Evolutionary conservation across 352 stramenopile species (phyloP).

Genomic region (Pythium sp.): DNA sequence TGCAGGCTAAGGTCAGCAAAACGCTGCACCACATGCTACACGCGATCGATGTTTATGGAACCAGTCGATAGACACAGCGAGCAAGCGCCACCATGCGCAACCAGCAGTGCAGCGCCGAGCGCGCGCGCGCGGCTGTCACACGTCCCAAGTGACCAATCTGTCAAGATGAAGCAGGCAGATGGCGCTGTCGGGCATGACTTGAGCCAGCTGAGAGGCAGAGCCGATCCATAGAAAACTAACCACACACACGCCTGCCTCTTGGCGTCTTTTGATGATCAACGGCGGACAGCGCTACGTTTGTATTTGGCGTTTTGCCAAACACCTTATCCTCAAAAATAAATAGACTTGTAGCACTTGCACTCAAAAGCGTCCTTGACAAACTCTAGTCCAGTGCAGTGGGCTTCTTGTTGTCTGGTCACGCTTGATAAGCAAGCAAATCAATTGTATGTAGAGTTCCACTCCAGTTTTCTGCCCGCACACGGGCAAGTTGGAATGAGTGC

Average conservation of each 20-base stretch:
- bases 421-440: neutral
- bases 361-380: neutral
- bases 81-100: too few species aligned
- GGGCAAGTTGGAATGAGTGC: neutral
- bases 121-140: neutral
- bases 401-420: neutral
- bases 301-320: neutral
- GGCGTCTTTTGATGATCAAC: neutral
- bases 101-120: too few species aligned
- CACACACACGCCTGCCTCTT: neutral
- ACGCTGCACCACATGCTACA: neutral
- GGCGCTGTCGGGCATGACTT: neutral
- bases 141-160: neutral
- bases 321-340: neutral
- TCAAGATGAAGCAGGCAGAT: constrained; percentile 1
- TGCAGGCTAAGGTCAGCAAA: neutral
- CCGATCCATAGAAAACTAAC: neutral
- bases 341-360: neutral
- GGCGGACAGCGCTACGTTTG: neutral
- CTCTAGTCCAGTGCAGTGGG: neutral
- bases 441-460: neutral
- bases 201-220: neutral
- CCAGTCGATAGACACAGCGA: neutral
- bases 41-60: neutral
- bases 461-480: neutral